Conservation (phyloP, 768 basidiomycete genomes). For the Auriscalpium orientale region DNA sequence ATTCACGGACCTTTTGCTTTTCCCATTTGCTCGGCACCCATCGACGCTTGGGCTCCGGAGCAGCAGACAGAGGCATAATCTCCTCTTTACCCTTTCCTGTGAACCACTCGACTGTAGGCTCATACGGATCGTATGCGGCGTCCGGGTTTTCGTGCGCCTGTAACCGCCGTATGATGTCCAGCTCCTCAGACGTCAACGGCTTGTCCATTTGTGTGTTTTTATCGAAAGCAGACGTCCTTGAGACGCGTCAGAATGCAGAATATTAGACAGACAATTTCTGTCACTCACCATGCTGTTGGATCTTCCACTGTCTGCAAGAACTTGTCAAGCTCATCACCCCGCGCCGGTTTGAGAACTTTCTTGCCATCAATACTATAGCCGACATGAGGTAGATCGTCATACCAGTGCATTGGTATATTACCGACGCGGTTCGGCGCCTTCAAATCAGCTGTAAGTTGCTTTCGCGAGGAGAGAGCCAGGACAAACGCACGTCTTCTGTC, state of each 20-base stretch:
- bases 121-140: conserved; percentile 83
- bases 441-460: conserved; percentile 9
- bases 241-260: not conserved
- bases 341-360: conserved; percentile 86
- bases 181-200: conserved; percentile 79
- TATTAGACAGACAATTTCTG: not conserved
- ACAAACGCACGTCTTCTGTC: conserved; percentile 72
- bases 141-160: conserved; percentile 91
- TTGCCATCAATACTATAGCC: conserved; percentile 96
- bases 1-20: conserved; percentile 78
- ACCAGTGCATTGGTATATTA: conserved; percentile 96
- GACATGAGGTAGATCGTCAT: conserved; percentile 98
- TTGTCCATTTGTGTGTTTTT: conserved; percentile 80
- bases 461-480: conserved; percentile 1
- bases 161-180: conserved; percentile 91
- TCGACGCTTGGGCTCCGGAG: conserved; percentile 91
- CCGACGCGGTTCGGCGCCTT: conserved; percentile 94
- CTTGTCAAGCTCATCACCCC: conserved; percentile 95
- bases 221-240: conserved; percentile 89
- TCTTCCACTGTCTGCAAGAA: conserved; percentile 93
- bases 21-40: conserved; percentile 99
- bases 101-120: conserved; percentile 94
- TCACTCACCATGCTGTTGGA: conserved; percentile 71
- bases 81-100: conserved; percentile 94
- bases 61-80: conserved; percentile 84